phyloP scores from a whole-genome alignment of 2,329 filamentous ascomycete species.

The Sarocladium brachiariae region DNA sequence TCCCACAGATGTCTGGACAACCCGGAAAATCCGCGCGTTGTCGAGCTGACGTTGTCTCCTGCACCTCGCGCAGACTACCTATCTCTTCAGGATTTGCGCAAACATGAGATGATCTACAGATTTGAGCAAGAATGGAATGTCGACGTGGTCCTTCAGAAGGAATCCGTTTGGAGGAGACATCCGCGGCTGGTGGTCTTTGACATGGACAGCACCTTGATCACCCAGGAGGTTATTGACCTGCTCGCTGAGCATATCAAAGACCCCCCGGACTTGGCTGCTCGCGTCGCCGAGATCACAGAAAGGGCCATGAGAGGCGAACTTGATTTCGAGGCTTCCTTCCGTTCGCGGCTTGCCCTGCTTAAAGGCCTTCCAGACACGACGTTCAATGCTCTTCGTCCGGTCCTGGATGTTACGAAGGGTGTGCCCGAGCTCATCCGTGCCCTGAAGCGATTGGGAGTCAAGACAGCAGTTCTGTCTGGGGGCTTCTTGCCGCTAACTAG shows the following conservation, averaged over 20 bases:
- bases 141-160: constrained; percentile 70
- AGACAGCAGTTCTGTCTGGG: constrained; percentile 84
- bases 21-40: constrained; percentile 52
- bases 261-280: constrained; percentile 63
- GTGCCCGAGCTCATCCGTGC: constrained; percentile 67
- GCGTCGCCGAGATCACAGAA: constrained; percentile 83
- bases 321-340: constrained; percentile 80
- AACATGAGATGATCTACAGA: constrained; percentile 73
- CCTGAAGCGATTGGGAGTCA: constrained; percentile 72
- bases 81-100: constrained; percentile 62
- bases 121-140: constrained; percentile 89
- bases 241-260: constrained; percentile 72
- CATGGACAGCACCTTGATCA: constrained; percentile 97
- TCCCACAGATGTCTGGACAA: constrained; percentile 60
- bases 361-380: constrained; percentile 73
- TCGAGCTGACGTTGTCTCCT: constrained; percentile 59
- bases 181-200: constrained; percentile 91
- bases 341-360: constrained; percentile 72
- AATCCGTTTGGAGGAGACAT: constrained; percentile 67
- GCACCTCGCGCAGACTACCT: constrained; percentile 56
- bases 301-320: constrained; percentile 95
- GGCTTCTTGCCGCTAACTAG: constrained; percentile 85
- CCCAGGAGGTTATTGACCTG: constrained; percentile 96
- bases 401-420: constrained; percentile 76
- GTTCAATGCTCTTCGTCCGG: constrained; percentile 67